Conservation (phyloP, 352 stramenopile genomes). For the Pythium phragmitis region DNA sequence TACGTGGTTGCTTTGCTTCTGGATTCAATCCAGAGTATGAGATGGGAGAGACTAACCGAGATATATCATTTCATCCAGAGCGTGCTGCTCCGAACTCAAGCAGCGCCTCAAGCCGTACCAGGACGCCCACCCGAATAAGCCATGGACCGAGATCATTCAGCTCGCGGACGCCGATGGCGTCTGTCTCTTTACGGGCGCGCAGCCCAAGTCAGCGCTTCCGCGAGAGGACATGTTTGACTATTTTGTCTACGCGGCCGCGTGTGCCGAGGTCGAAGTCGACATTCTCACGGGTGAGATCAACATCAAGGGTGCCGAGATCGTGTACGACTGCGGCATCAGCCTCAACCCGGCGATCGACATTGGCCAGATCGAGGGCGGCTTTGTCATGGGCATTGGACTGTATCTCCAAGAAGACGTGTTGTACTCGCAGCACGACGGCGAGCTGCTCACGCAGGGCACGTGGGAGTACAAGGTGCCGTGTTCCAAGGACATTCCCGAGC, state of each 20-base stretch:
- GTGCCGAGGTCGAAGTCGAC: slow-evolving; percentile 52
- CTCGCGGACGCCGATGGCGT: slow-evolving; percentile 25
- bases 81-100: slow-evolving; percentile 47
- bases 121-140: slow-evolving; percentile 17
- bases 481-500: slow-evolving; percentile 39
- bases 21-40: neutral
- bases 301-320: slow-evolving; percentile 36
- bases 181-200: slow-evolving; percentile 32
- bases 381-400: slow-evolving; percentile 54
- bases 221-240: slow-evolving; percentile 34
- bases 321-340: slow-evolving; percentile 55
- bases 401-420: slow-evolving; percentile 48
- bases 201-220: slow-evolving; percentile 18
- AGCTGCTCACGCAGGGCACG: slow-evolving; percentile 39
- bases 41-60: neutral
- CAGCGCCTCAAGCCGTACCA: slow-evolving; percentile 33
- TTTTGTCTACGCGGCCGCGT: slow-evolving; percentile 45
- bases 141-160: slow-evolving; percentile 29
- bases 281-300: slow-evolving; percentile 54
- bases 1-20: slow-evolving; percentile 8
- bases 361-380: slow-evolving; percentile 62
- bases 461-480: slow-evolving; percentile 58
- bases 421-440: slow-evolving; percentile 27
- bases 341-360: slow-evolving; percentile 58
- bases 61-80: slow-evolving; percentile 17